Conservation (phyloP, 179 eudicot species). For the Pouteria campechiana region DNA sequence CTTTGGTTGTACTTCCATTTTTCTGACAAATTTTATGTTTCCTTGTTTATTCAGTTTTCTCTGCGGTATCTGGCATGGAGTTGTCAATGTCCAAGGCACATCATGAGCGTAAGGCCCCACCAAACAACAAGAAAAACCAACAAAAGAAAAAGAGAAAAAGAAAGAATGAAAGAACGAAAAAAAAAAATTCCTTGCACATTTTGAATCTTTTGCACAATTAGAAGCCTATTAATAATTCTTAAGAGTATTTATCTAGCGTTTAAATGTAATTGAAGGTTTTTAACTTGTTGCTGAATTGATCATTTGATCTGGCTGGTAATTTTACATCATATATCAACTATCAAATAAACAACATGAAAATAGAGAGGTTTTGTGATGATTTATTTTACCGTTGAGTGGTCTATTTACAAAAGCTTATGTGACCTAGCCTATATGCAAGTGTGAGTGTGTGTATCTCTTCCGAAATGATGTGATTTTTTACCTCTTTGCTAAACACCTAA, state of each 20-base stretch:
- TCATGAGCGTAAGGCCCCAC: conserved; percentile 59
- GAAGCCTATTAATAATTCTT: not conserved
- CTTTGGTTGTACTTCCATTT: not conserved
- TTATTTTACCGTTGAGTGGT: too few species aligned
- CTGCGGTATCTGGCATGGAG: conserved; percentile 88
- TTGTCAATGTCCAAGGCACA: conserved; percentile 65
- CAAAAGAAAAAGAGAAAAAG: too few species aligned
- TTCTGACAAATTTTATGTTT: not conserved
- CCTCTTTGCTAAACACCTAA: too few species aligned
- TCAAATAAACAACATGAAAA: too few species aligned
- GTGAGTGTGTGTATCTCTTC: too few species aligned
- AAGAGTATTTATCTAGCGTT: not conserved
- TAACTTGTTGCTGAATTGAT: not conserved
- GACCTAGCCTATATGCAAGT: too few species aligned
- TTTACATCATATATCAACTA: too few species aligned
- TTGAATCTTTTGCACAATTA: not conserved
- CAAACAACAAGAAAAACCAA: too few species aligned
- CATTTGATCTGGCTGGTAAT: too few species aligned
- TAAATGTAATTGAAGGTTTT: not conserved
- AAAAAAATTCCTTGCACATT: not conserved
- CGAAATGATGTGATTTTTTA: too few species aligned
- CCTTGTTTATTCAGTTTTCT: conserved; percentile 41
- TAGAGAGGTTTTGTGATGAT: too few species aligned
- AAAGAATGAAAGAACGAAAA: not conserved
- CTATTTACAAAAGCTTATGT: too few species aligned